Evolutionary conservation across 257 asterid genomes (phyloP).

Genomic region (Agastache rugosa): DNA sequence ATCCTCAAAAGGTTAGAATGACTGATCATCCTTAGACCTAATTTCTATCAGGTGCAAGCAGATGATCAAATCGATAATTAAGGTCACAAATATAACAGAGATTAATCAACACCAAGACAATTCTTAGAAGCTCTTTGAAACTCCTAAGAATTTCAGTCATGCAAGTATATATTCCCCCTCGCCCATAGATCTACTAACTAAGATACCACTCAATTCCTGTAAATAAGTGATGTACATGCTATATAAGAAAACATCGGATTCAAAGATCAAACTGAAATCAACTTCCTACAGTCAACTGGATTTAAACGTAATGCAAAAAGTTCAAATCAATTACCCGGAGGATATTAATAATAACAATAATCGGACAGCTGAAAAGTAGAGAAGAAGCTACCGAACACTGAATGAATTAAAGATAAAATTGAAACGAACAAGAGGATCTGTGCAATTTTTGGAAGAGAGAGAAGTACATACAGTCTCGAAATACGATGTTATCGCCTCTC

Average conservation of each 20-base stretch:
- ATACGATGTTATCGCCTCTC: constrained; percentile 98
- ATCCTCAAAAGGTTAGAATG: constrained; percentile 3
- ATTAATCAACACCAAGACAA: constrained; percentile 23
- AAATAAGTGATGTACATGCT: constrained; percentile 24
- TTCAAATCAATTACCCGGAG: background rate
- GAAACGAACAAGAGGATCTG: constrained; percentile 3
- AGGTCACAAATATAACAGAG: background rate
- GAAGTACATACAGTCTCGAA: constrained; percentile 79
- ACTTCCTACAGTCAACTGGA: constrained; percentile 14
- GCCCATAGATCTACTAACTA: constrained; percentile 15
- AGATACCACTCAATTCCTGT: background rate
- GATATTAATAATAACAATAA: background rate
- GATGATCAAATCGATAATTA: constrained; percentile 7
- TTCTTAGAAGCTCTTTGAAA: constrained; percentile 2
- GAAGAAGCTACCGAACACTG: constrained; percentile 6
- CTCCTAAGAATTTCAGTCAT: background rate
- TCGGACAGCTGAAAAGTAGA: constrained; percentile 3
- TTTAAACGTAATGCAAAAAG: background rate
- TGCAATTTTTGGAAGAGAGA: constrained; percentile 1
- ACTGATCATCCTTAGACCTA: constrained; percentile 22
- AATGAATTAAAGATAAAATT: background rate
- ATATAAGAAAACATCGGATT: background rate
- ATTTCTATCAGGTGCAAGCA: background rate
- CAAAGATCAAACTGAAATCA: background rate
- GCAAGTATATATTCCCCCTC: constrained; percentile 17